Base-by-base conservation (phyloP, 345 rosid species). In the Eucalyptus melliodora region DNA sequence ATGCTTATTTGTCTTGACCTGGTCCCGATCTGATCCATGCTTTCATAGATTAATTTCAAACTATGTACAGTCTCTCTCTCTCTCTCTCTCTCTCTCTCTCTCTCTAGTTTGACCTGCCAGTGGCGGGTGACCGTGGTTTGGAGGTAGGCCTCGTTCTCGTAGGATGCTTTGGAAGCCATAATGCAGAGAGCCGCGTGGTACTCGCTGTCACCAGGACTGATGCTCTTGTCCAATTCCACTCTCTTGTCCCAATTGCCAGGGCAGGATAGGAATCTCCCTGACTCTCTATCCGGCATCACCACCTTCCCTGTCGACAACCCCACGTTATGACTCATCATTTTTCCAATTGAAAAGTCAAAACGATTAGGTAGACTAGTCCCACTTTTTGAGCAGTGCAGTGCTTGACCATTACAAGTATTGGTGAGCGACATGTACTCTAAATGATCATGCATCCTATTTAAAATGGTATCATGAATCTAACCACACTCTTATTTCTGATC, bases 151-250 rank as follows among this genome's bases (percentile, higher is more conserved):
- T 90, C 83, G 89, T 97, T 96, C 93, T 97, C 97, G 49, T 96
- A 96, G 12, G 95, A 90, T 60, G 93, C 89, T 92, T 96, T 97
- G 19, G 95, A 89, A 89, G 98, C 93, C 98, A 96, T 95, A 56
- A 96, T 88, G 34, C 96, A 91, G 49, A 97, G 93, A 45, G 93
- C 92, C 21, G 95, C 92, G 80, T 89, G 81, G 90, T 95, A 95
- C 87, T 81, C 90, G 47, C 91, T 90, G 87, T 94, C 94, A 45
- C 93, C 95, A 8, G 67, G 92, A 16, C 60, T 91, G 30, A 93
- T 92, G 44, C 88, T 92, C 27, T 51, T 72, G 89, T 95, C 97
- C 89, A 97, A 88, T 67, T 91, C 92, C 72, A 89, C 86, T 88
- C 97, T 92, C 88, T n/a, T 60, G 89, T 97, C 98, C 62, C 88